A percentile compares a stretch with the other conserved stretches of the same genome.
Conservation (phyloP, 1,139 yeast species). For the Geotrichum restrictum region DNA sequence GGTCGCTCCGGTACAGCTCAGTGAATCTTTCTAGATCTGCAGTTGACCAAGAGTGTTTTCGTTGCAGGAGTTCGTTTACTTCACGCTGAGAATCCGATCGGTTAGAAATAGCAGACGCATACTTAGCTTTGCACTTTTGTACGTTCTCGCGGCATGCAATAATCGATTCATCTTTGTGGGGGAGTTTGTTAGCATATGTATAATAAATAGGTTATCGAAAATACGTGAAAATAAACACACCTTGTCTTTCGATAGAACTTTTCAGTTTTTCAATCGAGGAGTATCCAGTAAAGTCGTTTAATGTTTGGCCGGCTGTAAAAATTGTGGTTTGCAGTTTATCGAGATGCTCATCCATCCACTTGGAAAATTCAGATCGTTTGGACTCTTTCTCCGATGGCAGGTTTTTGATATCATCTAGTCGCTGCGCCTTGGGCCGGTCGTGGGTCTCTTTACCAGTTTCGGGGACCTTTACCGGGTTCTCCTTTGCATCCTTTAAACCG, state of each 20-base stretch:
- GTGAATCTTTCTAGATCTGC: slow-evolving; percentile 82
- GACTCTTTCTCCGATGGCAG: slow-evolving; percentile 46
- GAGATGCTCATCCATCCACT: slow-evolving; percentile 51
- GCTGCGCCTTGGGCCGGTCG: not conserved
- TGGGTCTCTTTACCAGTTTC: not conserved
- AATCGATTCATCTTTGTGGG: slow-evolving; percentile 43
- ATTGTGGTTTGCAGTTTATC: slow-evolving; percentile 64
- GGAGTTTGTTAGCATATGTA: too few relatives aligned
- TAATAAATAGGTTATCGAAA: too few relatives aligned
- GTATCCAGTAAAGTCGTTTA: slow-evolving; percentile 93
- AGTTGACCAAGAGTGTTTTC: slow-evolving; percentile 79
- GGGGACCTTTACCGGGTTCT: slow-evolving; percentile 2
- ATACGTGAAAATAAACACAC: not conserved
- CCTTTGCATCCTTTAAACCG: too few relatives aligned
- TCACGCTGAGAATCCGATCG: slow-evolving; percentile 76
- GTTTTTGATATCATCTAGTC: slow-evolving; percentile 22
- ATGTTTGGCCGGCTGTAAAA: slow-evolving; percentile 64
- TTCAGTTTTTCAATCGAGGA: slow-evolving; percentile 73
- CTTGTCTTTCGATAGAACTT: slow-evolving; percentile 48
- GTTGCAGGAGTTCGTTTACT: slow-evolving; percentile 79
- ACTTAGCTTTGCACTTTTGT: slow-evolving; percentile 48
- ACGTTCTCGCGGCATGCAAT: slow-evolving; percentile 50
- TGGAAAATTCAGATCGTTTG: slow-evolving; percentile 49
- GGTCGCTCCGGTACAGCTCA: slow-evolving; percentile 72
- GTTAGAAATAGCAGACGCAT: slow-evolving; percentile 59